Conservation (phyloP, 2,329 filamentous ascomycete genomes). For the Pseudopithomyces chartarum region DNA sequence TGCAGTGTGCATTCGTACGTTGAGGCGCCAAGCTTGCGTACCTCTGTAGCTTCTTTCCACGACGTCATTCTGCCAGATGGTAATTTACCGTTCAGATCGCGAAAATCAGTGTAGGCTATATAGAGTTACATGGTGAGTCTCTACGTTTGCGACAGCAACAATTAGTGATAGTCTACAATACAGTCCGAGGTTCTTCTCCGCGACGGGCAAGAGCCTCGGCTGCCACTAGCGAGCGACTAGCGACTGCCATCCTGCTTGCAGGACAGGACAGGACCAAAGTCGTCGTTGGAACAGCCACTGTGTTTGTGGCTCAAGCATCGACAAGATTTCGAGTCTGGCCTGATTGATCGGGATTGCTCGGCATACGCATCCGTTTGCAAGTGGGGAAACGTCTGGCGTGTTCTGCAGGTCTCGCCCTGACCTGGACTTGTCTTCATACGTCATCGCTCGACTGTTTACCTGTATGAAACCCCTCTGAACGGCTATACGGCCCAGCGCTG, state of each 20-base stretch:
- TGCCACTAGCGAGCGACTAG: slow-evolving; percentile 4
- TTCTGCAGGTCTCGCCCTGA: neutral
- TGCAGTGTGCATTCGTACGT: slow-evolving; percentile 62
- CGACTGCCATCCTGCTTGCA: neutral
- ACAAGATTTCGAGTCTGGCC: neutral
- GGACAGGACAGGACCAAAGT: neutral
- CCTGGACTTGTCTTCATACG: neutral
- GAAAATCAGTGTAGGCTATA: neutral
- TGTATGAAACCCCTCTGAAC: slow-evolving; percentile 1
- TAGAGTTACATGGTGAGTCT: slow-evolving; percentile 5
- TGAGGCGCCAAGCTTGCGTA: slow-evolving; percentile 58
- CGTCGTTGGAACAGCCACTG: neutral
- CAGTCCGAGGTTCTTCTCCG: slow-evolving; percentile 9
- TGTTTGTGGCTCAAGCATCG: neutral
- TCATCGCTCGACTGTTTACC: slow-evolving; percentile 3
- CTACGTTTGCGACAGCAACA: neutral
- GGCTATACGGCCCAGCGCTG: slow-evolving; percentile 3
- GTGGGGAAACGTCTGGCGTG: neutral
- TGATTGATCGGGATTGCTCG: neutral
- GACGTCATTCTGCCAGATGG: slow-evolving; percentile 37
- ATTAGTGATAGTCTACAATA: neutral
- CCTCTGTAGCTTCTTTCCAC: slow-evolving; percentile 55
- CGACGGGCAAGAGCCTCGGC: slow-evolving; percentile 10
- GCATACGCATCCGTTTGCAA: neutral
- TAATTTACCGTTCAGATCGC: neutral